A percentile compares a stretch with the other conserved stretches of the same genome.
Conservation (phyloP, 2,329 filamentous ascomycete species). For the Fusarium subglutinans region DNA sequence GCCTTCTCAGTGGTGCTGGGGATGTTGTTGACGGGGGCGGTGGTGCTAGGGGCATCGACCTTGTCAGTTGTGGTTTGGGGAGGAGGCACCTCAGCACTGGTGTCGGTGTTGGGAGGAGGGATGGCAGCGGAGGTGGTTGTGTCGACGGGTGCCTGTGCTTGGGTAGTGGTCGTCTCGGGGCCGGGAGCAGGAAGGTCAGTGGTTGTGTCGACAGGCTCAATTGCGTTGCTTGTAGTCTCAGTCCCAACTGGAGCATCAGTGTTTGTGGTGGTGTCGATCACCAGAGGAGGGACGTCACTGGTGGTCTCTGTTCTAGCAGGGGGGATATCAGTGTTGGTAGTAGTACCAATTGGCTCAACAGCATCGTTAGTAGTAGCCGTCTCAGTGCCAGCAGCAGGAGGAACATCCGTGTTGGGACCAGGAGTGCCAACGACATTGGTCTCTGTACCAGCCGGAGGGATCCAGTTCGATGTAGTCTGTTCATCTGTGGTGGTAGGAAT, state of each 20-base stretch:
- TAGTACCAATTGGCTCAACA: not conserved
- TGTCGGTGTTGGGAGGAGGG: not conserved
- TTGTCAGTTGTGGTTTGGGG: not conserved
- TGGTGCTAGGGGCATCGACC: not conserved
- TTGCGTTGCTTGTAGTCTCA: not conserved
- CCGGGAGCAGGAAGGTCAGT: not conserved
- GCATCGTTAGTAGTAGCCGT: not conserved
- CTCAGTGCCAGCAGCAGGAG: not conserved
- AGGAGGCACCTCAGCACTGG: not conserved
- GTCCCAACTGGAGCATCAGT: not conserved
- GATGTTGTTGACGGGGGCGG: not conserved
- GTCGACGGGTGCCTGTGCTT: not conserved
- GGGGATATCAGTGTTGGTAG: not conserved
- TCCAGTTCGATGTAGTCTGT: not conserved
- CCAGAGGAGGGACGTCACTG: accelerated
- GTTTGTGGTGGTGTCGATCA: not conserved
- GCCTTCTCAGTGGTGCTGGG: not conserved
- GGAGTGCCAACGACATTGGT: not conserved
- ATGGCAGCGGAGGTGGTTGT: not conserved
- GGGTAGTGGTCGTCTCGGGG: not conserved
- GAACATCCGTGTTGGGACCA: not conserved
- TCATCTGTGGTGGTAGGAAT: not conserved
- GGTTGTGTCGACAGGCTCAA: not conserved
- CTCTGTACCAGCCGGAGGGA: not conserved
- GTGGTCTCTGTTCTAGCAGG: not conserved